Base-by-base conservation (phyloP, 805 yeast species). In the Yamadazyma kitorensis region DNA sequence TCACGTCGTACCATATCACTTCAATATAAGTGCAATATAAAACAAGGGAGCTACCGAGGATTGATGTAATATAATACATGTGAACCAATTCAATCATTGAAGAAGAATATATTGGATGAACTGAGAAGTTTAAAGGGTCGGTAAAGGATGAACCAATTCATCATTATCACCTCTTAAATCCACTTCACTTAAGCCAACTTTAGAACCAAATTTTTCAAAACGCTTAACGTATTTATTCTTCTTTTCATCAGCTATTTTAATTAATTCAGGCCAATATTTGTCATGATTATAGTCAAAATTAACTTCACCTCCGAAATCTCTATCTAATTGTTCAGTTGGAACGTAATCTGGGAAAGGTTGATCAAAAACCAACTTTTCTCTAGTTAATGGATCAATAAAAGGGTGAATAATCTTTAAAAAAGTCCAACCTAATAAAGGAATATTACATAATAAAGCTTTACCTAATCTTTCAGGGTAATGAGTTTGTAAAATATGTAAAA, bases 391-490 rank as follows among this genome's bases (percentile, higher is more conserved):
- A 55, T 93, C 98, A 45, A 93, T 93, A 57, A 93, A 93, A 4
- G 99, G 98, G 50, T 86, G 86, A 44, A 91, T 89, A 43, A 93
- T 65, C 64, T 85, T 89, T 47, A 93, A 66, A 51, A 93, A 93
- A 7, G 96, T 81, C 86, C 95, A 85, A 5, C 89, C 98, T 36
- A 89, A 62, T 76, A 93, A 85, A 10, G 98, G 98, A 45, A 93
- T 88, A 59, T 93, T 91, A 31, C 95, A 86, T 34, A 93, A 70
- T 30, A 89, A 70, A 0, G 97, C 97, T 54, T 82, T 83, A 24
- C 99, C 99, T 40, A 93, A 70, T 51, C 99, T 76, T 58, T 93
- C 99, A 4, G 98, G 98, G 57, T 93, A 93, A 60, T 93, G 99
- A 9, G 95, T 88, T 63, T 93, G 99, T 49, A 93, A 68, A 55